Evolutionary conservation across 148 eudicot species (phyloP).

Genomic region (Vaccinium vitisidaea): DNA sequence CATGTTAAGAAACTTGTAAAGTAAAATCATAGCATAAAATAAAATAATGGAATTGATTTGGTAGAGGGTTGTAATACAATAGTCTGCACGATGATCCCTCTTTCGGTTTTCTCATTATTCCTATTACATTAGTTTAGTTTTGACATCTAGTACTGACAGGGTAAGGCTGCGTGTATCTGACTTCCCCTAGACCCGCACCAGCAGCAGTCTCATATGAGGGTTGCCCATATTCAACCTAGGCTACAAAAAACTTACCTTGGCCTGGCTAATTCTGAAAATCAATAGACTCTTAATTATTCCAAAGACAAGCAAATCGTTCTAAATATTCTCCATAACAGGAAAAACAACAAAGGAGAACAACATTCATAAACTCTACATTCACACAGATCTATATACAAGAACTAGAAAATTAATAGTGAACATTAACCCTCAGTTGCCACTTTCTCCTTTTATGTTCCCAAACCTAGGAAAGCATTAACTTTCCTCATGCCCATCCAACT

Average conservation of each 20-base stretch:
- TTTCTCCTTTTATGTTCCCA: not conserved
- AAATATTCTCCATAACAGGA: not conserved
- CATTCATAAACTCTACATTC: constrained; percentile 8
- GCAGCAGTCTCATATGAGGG: not conserved
- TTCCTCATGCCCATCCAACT: not conserved
- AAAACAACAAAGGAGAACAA: not conserved
- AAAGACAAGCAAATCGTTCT: not conserved
- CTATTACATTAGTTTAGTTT: too few relatives aligned
- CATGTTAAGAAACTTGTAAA: too few relatives aligned
- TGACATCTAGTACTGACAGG: too few relatives aligned
- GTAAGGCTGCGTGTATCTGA: not conserved
- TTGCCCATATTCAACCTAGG: not conserved
- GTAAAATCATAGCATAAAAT: too few relatives aligned
- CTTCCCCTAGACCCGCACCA: not conserved
- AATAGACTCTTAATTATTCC: not conserved
- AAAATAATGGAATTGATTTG: too few relatives aligned
- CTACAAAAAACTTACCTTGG: not conserved
- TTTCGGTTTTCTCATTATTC: too few relatives aligned
- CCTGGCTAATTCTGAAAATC: not conserved
- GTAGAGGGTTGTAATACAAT: too few relatives aligned
- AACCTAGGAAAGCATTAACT: not conserved
- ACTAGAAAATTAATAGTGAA: not conserved
- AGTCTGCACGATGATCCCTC: too few relatives aligned
- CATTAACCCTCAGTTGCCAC: not conserved
- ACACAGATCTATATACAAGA: not conserved